Conservation (phyloP, 2,329 filamentous ascomycete genomes). For the Elsinoe ampelina region DNA sequence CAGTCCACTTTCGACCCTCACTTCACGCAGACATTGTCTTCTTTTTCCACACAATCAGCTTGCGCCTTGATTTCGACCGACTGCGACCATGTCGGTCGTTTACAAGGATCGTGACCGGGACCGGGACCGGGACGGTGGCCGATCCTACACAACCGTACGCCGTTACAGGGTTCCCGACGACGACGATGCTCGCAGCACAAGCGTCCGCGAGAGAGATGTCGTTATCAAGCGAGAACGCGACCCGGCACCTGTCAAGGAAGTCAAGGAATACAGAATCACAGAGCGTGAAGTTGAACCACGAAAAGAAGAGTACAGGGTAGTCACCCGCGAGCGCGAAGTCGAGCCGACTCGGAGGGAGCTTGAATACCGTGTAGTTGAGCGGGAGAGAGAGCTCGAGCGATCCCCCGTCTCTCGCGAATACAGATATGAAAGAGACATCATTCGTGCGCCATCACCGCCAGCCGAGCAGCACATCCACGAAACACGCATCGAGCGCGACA, state of each 20-base stretch:
- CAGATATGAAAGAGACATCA: slow-evolving; percentile 20
- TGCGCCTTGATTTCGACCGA: slow-evolving; percentile 1
- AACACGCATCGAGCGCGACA: slow-evolving; percentile 44
- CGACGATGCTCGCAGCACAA: slow-evolving; percentile 23
- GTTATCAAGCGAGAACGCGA: slow-evolving; percentile 34
- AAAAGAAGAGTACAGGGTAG: slow-evolving; percentile 25
- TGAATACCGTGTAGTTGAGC: slow-evolving; percentile 33
- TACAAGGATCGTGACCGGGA: slow-evolving; percentile 37
- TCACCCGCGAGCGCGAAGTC: slow-evolving; percentile 21
- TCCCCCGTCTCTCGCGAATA: slow-evolving; percentile 20
- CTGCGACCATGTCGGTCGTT: slow-evolving; percentile 34
- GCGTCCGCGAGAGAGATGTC: slow-evolving; percentile 39
- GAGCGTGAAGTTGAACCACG: slow-evolving; percentile 29
- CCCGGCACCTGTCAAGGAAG: slow-evolving; percentile 21
- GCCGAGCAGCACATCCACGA: slow-evolving; percentile 40
- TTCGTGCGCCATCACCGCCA: slow-evolving; percentile 32
- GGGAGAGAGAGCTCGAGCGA: slow-evolving; percentile 25
- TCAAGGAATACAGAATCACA: slow-evolving; percentile 28
- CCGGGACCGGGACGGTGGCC: slow-evolving; percentile 38
- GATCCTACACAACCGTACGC: slow-evolving; percentile 46
- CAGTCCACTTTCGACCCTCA: neutral
- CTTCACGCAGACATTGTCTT: neutral
- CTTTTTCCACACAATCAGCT: neutral
- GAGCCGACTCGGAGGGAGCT: slow-evolving; percentile 23
- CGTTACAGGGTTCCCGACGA: slow-evolving; percentile 49